Conservation (phyloP, 148 eudicot species). For the Spergularia bocconei region DNA sequence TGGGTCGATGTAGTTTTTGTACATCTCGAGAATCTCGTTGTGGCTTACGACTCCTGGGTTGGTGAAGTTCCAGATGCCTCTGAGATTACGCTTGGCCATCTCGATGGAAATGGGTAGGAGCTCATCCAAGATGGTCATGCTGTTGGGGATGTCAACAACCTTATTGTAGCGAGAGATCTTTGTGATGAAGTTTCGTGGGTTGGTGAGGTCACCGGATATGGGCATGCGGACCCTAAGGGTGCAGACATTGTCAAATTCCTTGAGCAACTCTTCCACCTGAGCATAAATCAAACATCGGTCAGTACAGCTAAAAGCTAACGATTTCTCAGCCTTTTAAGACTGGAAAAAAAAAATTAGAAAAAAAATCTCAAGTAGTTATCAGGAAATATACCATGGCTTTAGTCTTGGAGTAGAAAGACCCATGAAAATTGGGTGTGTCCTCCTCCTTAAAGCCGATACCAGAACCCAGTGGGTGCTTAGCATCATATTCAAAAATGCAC, state of each 20-base stretch:
- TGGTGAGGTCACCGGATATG: slow-evolving; percentile 60
- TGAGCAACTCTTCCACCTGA: slow-evolving; percentile 51
- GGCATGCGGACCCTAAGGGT: slow-evolving; percentile 89
- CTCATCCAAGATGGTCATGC: slow-evolving; percentile 45
- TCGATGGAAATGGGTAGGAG: slow-evolving; percentile 47
- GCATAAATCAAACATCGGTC: slow-evolving; percentile 1
- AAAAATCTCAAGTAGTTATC: too few species aligned
- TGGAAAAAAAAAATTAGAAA: not conserved
- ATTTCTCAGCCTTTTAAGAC: too few species aligned
- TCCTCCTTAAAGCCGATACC: slow-evolving; percentile 78
- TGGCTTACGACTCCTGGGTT: slow-evolving; percentile 46
- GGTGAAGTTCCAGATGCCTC: slow-evolving; percentile 48
- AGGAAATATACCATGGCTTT: slow-evolving; percentile 52
- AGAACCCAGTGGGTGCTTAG: slow-evolving; percentile 54
- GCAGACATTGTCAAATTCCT: slow-evolving; percentile 81
- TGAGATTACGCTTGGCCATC: slow-evolving; percentile 46
- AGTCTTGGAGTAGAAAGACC: slow-evolving; percentile 76
- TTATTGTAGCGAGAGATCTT: slow-evolving; percentile 40
- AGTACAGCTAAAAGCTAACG: not conserved
- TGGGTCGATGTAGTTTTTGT: slow-evolving; percentile 57
- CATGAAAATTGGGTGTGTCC: slow-evolving; percentile 61
- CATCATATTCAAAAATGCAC: slow-evolving; percentile 72
- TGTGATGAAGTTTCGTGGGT: slow-evolving; percentile 49
- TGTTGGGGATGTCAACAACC: slow-evolving; percentile 46
- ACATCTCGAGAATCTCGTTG: slow-evolving; percentile 55